These are phyloP conservation scores for Exophiala aquamarina DNA, from an alignment of 2,329 filamentous ascomycete genomes.

Conservation along the genomic window DNA sequence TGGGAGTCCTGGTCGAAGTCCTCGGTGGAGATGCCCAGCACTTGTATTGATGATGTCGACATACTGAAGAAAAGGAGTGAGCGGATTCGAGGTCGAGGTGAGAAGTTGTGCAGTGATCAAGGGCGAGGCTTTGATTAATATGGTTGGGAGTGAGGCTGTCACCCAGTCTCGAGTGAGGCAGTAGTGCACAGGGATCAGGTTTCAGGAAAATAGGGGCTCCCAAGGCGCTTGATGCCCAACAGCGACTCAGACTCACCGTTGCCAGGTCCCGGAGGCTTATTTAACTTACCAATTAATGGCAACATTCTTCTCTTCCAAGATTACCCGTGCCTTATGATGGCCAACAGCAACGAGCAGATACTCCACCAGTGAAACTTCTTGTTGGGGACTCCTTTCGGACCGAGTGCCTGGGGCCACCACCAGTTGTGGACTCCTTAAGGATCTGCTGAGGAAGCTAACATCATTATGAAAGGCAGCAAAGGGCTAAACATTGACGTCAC, in stretches of 20 bases:
- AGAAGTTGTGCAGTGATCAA: background rate
- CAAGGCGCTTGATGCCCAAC: conserved; percentile 16
- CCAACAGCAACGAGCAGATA: no score
- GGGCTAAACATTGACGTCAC: no score
- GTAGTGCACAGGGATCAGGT: conserved; percentile 6
- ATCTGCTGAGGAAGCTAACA: no score
- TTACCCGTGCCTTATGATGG: no score
- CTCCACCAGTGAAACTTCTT: no score
- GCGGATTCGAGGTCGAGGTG: background rate
- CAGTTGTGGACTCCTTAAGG: no score
- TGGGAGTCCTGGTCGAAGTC: conserved; percentile 1
- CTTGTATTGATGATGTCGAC: conserved; percentile 17
- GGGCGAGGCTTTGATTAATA: background rate
- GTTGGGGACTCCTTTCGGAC: no score
- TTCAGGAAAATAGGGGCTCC: conserved; percentile 10
- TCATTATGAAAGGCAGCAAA: no score
- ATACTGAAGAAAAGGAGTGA: background rate
- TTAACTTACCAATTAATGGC: no score
- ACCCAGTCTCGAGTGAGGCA: background rate
- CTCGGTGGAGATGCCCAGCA: conserved; percentile 15
- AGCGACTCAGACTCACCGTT: background rate
- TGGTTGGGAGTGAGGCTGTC: background rate
- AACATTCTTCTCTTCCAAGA: no score
- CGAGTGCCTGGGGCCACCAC: no score
- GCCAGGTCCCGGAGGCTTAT: no score